Evolutionary conservation across 1,284 basidiomycete genomes (phyloP), one percentile per base, ranked within the genome.

Genomic region (Irpex sp.): DNA sequence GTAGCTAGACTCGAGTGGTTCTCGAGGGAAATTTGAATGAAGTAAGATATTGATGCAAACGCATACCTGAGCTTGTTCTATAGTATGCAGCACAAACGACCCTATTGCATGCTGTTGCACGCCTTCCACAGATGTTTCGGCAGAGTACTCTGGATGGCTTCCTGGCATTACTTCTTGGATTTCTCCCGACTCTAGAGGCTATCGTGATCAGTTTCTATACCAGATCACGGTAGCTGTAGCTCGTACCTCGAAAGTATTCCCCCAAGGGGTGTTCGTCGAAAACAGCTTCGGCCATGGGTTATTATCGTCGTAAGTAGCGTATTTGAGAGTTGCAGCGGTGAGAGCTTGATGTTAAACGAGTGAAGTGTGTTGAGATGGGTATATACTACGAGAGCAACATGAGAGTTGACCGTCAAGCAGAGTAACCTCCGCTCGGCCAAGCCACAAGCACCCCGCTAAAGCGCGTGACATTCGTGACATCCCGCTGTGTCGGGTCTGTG

Each of bases 261-360:
- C 87, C 85, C 51, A 93, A 81, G 51, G 91, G 91, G 70, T 92
- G 90, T 63, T 90, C 84, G 68, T 91, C 85, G 75, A 89, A 92
- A 67, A 92, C 74, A 65, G 91, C 82, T 78, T 92, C 87, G 38
- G 91, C 91, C 91, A 93, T 93, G 58, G 60, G 52, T 19, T 36
- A 52, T 11, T 47, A 6, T 4, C 19, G 52, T 26, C 31, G 19
- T 36, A 19, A 26, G 52, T 26, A 26, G 21, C 11, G 21, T 55
- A 26, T 55, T 36, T 55, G 52, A 13, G 52, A 15, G 4, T 37
- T 40, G 34, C 56, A 57, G 31, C 31, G 31, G n/a, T 54, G 21
- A 21, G 36, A 21, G 54, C 21, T 36, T 21, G 26, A 54, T 15
- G 51, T 21, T 37, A 56, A 56, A 56, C 5, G 54, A 56, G 13